Base-by-base conservation (phyloP, 805 yeast genomes). In the Starmerella sirachaensis region DNA sequence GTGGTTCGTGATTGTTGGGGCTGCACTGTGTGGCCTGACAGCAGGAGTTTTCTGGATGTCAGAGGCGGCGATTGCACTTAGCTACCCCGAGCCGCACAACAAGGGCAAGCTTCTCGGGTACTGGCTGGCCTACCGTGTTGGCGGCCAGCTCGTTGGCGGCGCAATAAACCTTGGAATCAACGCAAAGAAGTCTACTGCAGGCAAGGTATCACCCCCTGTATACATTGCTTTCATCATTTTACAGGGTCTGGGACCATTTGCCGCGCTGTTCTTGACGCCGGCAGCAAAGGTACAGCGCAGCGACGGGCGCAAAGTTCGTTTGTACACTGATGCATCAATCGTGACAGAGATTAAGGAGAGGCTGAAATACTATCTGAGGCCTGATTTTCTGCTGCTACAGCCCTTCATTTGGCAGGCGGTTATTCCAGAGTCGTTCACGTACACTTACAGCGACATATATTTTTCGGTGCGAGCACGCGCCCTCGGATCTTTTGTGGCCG, bases 391-490 rank as follows among this genome's bases (percentile, higher is more conserved):
- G 8, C 31, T 46, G 18, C 31, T 45, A 12, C 24, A 43, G 10
- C 47, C 49, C 1, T 36, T 29, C 20, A 42, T 45, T 25, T 28
- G 40, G 13, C 45, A 40, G 20, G 45, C 49, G 2, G 49, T 45
- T 12, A 43, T 23, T 25, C 22, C 46, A 11, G 49, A 45, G 24
- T 30, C 47, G 5, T 35, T 41, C 29, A 37, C 24, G 16, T 34
- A 22, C 38, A 43, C 47, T 12, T 43, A 43, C 29, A 24, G 40
- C 18, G 47, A 32, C 19, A 66, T 63, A 23, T 61, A 69, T 40
- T 72, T 72, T 55, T 67, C 64, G 46, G 54, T 71, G 34, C 61
- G 76, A 52, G 69, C 78, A 11, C 63, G 78, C 46, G 68, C 78
- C 4, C 63, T 72, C 46, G 73, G 73, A 55, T 22, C 62, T 62